phyloP scores from a whole-genome alignment of 768 basidiomycete genomes.

The Omphalotus guepiniiformis region DNA sequence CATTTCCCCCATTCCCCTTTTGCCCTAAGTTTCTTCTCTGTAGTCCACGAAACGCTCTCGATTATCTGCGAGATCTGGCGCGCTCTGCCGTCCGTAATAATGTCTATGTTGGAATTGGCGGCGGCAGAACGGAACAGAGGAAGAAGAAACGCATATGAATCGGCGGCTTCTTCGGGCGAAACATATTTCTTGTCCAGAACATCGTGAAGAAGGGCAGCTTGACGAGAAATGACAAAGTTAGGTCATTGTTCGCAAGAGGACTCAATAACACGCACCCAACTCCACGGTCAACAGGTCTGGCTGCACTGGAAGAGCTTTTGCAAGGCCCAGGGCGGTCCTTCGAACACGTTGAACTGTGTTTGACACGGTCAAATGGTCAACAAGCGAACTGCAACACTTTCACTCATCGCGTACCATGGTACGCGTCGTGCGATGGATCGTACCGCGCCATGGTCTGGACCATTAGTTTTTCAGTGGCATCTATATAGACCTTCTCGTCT shows the following conservation, averaged over 20 bases:
- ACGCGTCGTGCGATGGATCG: slow-evolving; percentile 77
- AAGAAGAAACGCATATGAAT: slow-evolving; percentile 63
- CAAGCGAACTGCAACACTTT: background rate
- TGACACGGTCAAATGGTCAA: background rate
- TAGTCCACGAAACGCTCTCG: slow-evolving; percentile 82
- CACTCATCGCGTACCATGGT: slow-evolving; percentile 53
- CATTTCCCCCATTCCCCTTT: slow-evolving; percentile 55
- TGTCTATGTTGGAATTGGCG: slow-evolving; percentile 42
- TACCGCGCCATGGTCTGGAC: slow-evolving; percentile 67
- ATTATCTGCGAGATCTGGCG: slow-evolving; percentile 54
- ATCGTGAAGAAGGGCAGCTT: slow-evolving; percentile 86
- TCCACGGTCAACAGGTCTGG: slow-evolving; percentile 78
- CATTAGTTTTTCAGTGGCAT: slow-evolving; percentile 68
- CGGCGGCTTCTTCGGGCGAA: slow-evolving; percentile 46
- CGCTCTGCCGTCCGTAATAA: slow-evolving; percentile 59
- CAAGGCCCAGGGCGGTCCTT: slow-evolving; percentile 68
- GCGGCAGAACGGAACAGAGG: slow-evolving; percentile 56
- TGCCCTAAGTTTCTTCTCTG: slow-evolving; percentile 65
- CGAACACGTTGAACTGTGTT: slow-evolving; percentile 75
- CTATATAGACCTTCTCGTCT: slow-evolving; percentile 48
- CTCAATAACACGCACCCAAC: slow-evolving; percentile 35
- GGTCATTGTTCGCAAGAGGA: slow-evolving; percentile 25
- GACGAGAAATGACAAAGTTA: slow-evolving; percentile 8
- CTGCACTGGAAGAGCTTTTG: slow-evolving; percentile 38
- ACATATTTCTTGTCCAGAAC: slow-evolving; percentile 85